Evolutionary conservation across 768 basidiomycete genomes (phyloP).

Genomic region (Nidularia pulvinata): DNA sequence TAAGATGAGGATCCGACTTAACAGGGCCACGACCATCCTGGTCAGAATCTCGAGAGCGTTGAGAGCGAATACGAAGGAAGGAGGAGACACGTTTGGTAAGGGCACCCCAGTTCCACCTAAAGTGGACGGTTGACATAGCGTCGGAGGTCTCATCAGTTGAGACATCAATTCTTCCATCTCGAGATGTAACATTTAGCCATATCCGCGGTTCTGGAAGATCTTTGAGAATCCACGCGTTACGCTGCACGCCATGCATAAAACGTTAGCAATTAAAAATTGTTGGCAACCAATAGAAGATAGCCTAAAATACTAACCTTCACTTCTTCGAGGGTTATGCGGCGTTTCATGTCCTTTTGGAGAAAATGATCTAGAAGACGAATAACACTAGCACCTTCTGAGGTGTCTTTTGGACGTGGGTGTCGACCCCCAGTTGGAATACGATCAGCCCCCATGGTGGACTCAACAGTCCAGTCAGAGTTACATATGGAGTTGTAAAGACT

Average conservation of each 20-base stretch:
- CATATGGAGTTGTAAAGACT: constrained; percentile 81
- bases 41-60: not conserved
- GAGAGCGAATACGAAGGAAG: constrained; percentile 15
- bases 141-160: constrained; percentile 77
- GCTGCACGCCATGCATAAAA: constrained; percentile 29
- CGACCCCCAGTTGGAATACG: constrained; percentile 63
- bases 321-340: constrained; percentile 76
- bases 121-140: constrained; percentile 68
- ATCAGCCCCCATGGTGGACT: constrained; percentile 74
- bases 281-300: constrained; percentile 3
- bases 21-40: constrained; percentile 11
- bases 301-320: constrained; percentile 61
- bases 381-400: constrained; percentile 58
- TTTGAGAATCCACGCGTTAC: constrained; percentile 62
- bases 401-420: constrained; percentile 30
- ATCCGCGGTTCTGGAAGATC: constrained; percentile 64
- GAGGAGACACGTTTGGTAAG: constrained; percentile 45
- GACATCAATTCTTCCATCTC: constrained; percentile 42
- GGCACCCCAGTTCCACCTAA: constrained; percentile 59
- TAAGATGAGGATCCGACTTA: constrained; percentile 16
- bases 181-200: constrained; percentile 61
- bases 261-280: not conserved
- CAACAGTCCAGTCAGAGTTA: constrained; percentile 70
- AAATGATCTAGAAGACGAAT: constrained; percentile 73
- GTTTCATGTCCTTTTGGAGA: constrained; percentile 76